These are phyloP conservation scores for Physcomitrium patens DNA, from an alignment of 225 moss, liverwort and hornwort genomes.

Conservation along the genomic window DNA sequence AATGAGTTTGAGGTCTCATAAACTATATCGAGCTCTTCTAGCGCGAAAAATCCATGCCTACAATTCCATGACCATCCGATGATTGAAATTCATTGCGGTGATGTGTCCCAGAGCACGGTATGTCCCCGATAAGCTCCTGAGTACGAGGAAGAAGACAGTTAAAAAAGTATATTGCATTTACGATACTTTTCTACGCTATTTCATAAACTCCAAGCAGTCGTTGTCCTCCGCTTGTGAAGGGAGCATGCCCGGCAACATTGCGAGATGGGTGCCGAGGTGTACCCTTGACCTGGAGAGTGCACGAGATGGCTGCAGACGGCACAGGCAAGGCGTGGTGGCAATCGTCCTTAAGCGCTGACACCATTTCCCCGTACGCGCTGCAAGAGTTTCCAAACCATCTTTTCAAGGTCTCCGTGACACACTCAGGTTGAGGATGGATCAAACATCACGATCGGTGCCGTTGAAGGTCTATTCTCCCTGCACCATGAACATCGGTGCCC, in stretches of 20 bases:
- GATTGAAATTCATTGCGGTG: too few species aligned
- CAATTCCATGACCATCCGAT: too few species aligned
- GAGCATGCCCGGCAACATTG: background rate
- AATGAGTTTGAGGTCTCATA: too few species aligned
- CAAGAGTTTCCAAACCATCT: constrained; percentile 4
- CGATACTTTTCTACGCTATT: too few species aligned
- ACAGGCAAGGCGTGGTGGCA: background rate
- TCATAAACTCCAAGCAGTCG: background rate
- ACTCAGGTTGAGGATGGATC: background rate
- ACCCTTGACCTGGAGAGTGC: background rate
- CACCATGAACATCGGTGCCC: too few species aligned
- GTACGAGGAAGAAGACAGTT: too few species aligned
- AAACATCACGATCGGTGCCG: constrained; percentile 22
- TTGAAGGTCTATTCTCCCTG: constrained; percentile 1
- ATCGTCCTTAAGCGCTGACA: constrained; percentile 4
- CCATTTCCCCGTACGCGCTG: background rate
- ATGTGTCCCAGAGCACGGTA: too few species aligned
- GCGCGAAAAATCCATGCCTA: too few species aligned
- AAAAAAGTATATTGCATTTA: too few species aligned
- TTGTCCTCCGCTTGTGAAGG: constrained; percentile 38
- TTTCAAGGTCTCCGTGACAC: constrained; percentile 22
- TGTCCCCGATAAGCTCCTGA: too few species aligned
- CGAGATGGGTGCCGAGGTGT: constrained; percentile 11
- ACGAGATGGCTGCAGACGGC: constrained; percentile 21
- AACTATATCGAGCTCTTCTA: too few species aligned